These are phyloP conservation scores for Mucor circinelloides DNA, from an alignment of 371 early-diverging fungal species.

Conservation along the genomic window DNA sequence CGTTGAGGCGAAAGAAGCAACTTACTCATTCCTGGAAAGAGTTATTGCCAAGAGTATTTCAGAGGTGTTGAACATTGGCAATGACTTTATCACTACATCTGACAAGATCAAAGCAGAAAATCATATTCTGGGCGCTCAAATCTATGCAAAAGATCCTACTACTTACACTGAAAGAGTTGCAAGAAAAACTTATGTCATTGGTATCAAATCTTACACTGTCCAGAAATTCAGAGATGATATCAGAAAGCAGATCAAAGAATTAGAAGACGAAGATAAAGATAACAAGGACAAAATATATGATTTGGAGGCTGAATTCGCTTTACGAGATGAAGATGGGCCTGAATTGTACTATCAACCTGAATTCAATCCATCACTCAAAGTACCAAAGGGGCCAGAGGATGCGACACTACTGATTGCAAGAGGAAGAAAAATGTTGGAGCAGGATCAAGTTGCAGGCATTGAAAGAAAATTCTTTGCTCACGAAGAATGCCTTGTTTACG, in stretches of 20 bases:
- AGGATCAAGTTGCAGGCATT: conserved; percentile 8
- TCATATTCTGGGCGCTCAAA: conserved; percentile 1
- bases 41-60: conserved; percentile 3
- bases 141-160: conserved; percentile 1
- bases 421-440: background rate
- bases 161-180: conserved; percentile 8
- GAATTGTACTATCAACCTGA: background rate
- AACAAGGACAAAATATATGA: background rate
- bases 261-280: background rate
- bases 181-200: conserved; percentile 9
- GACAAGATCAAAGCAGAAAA: background rate
- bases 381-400: background rate
- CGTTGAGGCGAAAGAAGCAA: background rate
- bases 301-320: background rate
- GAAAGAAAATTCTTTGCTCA: conserved; percentile 10
- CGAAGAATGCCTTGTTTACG: conserved; percentile 16
- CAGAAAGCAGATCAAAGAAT: background rate
- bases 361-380: background rate
- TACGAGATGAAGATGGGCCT: background rate
- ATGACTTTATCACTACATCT: background rate
- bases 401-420: background rate
- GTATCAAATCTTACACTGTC: background rate
- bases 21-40: conserved; percentile 1
- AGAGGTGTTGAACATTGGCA: background rate
- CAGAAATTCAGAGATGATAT: background rate